These are phyloP conservation scores for Dactylellina haptotyla DNA, from an alignment of 2,329 filamentous ascomycete genomes.

Conservation along the genomic window DNA sequence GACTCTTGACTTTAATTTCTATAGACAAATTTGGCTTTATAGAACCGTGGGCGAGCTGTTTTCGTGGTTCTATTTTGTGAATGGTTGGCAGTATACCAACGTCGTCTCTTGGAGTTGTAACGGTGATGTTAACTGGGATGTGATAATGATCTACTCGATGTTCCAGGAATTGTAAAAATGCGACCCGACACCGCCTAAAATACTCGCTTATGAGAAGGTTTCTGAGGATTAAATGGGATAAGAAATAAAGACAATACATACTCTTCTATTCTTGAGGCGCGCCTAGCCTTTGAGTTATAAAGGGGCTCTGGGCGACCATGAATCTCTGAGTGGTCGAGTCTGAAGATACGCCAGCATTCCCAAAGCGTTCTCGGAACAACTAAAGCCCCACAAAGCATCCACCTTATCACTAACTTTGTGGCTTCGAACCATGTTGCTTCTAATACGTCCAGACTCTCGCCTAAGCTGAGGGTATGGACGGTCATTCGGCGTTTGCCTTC, in stretches of 20 bases:
- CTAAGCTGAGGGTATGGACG: slow-evolving; percentile 55
- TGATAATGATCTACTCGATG: slow-evolving; percentile 3
- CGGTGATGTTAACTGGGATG: neutral
- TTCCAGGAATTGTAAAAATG: slow-evolving; percentile 19
- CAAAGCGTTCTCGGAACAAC: slow-evolving; percentile 56
- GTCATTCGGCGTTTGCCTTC: slow-evolving; percentile 56
- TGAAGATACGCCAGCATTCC: slow-evolving; percentile 56
- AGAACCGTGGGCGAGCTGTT: neutral
- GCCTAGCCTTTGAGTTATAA: slow-evolving; percentile 50
- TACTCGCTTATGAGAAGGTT: neutral
- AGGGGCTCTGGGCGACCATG: slow-evolving; percentile 56
- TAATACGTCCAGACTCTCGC: slow-evolving; percentile 55
- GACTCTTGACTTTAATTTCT: slow-evolving; percentile 12
- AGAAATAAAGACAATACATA: slow-evolving; percentile 15
- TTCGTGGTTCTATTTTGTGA: neutral
- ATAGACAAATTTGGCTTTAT: neutral
- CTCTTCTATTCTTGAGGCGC: slow-evolving; percentile 54
- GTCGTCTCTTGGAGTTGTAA: slow-evolving; percentile 9
- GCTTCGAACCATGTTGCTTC: slow-evolving; percentile 50
- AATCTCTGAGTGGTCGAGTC: slow-evolving; percentile 54
- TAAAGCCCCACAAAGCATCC: slow-evolving; percentile 56
- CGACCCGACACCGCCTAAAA: slow-evolving; percentile 5
- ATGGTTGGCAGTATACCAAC: neutral
- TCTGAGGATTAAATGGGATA: too few relatives aligned
- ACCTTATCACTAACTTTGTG: slow-evolving; percentile 54